Evolutionary conservation across 192 early-diverging fungal genomes (phyloP).

Genomic region (Coemansia sp.): DNA sequence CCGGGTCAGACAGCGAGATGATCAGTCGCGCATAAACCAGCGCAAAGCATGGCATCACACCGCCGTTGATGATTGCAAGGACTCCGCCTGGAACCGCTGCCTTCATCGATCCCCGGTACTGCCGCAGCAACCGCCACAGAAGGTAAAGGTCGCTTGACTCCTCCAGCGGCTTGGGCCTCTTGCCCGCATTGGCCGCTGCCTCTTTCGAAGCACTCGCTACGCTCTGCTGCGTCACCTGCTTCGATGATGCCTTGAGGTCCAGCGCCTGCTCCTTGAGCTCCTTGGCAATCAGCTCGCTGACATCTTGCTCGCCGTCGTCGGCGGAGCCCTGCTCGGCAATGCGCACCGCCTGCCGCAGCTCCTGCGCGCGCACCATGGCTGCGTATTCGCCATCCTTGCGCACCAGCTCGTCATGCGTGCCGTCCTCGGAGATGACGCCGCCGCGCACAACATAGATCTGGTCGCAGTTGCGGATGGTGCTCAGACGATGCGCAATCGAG

Average conservation of each 20-base stretch:
- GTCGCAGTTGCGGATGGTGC: conserved; percentile 85
- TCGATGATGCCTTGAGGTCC: conserved; percentile 31
- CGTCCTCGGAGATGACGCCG: conserved; percentile 71
- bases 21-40: conserved; percentile 60
- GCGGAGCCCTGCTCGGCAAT: conserved; percentile 6
- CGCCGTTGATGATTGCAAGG: conserved; percentile 60
- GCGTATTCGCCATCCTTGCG: conserved; percentile 57
- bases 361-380: conserved; percentile 66
- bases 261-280: conserved; percentile 40
- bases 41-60: conserved; percentile 79
- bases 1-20: conserved; percentile 23
- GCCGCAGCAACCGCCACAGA: conserved; percentile 19
- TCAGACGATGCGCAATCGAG: conserved; percentile 87
- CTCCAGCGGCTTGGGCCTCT: conserved; percentile 16
- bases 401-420: conserved; percentile 78
- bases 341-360: conserved; percentile 74
- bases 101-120: conserved; percentile 35
- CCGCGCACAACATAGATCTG: conserved; percentile 80
- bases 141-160: conserved; percentile 25
- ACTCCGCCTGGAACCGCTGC: conserved; percentile 30
- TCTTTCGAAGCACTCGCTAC: neutral
- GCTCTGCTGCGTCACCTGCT: conserved; percentile 12
- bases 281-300: conserved; percentile 29
- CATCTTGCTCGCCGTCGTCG: conserved; percentile 25
- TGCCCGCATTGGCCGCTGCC: neutral